A percentile compares a stretch with the other conserved stretches of the same genome.
Evolutionary conservation across 192 early-diverging fungal genomes (phyloP).

Genomic region (Umbelopsis sp.): DNA sequence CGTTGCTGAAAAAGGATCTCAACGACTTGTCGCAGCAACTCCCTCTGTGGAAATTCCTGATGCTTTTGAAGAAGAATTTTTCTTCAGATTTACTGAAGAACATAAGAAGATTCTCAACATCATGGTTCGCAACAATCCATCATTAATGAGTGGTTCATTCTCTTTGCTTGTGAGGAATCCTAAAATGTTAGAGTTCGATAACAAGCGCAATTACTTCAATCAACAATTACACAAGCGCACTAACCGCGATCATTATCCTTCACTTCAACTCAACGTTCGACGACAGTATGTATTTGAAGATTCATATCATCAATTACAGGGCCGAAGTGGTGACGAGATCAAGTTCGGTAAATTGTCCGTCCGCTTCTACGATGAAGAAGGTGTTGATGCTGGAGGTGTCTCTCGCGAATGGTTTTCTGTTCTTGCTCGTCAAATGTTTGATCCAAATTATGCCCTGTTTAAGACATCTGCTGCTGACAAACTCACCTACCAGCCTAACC

Average conservation of each 20-base stretch:
- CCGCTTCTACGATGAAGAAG: constrained; percentile 94
- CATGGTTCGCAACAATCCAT: constrained; percentile 97
- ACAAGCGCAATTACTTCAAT: constrained; percentile 97
- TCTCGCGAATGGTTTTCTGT: constrained; percentile 99
- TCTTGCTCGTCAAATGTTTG: constrained; percentile 96
- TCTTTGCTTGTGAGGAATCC: constrained; percentile 95
- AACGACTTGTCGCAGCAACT: neutral
- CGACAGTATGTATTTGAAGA: constrained; percentile 96
- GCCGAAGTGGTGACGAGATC: constrained; percentile 89
- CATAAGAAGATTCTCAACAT: constrained; percentile 96
- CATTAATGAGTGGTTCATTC: constrained; percentile 95
- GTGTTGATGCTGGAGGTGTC: constrained; percentile 97
- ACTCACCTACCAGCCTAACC: constrained; percentile 98
- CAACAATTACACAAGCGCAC: constrained; percentile 92
- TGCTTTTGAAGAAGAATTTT: constrained; percentile 56
- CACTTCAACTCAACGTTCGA: constrained; percentile 88
- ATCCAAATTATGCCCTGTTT: constrained; percentile 98
- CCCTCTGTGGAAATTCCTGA: constrained; percentile 20
- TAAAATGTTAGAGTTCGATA: constrained; percentile 98
- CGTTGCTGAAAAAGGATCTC: constrained; percentile 50
- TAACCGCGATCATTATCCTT: constrained; percentile 64
- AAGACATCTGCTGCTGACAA: constrained; percentile 93
- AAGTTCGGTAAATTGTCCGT: constrained; percentile 92
- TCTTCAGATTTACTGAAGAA: constrained; percentile 88
- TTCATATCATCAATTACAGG: constrained; percentile 92